Evolutionary conservation across 148 eudicot genomes (phyloP).

Genomic region (Pharnaceum exiguum): DNA sequence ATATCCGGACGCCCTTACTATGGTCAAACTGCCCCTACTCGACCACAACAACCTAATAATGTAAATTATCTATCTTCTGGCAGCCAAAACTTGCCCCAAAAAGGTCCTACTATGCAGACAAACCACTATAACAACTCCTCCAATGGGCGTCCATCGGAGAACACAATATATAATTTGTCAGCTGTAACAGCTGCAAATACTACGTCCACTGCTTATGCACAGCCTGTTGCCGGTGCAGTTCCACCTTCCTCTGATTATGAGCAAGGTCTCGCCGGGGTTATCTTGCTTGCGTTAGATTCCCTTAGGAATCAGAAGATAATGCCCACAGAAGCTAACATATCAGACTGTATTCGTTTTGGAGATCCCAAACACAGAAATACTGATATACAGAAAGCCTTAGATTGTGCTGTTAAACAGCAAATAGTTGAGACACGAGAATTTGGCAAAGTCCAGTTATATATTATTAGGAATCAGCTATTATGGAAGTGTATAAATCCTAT

Average conservation of each 20-base stretch:
- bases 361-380: conserved; percentile 51
- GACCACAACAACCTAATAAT: conserved; percentile 26
- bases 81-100: conserved; percentile 32
- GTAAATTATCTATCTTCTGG: conserved; percentile 25
- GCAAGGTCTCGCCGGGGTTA: conserved; percentile 70
- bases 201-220: conserved; percentile 11
- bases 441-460: conserved; percentile 51
- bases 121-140: conserved; percentile 25
- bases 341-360: conserved; percentile 72
- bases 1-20: conserved; percentile 40
- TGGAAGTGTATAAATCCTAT: conserved; percentile 75
- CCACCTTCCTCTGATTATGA: conserved; percentile 61
- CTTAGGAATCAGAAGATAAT: conserved; percentile 70
- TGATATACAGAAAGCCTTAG: conserved; percentile 70
- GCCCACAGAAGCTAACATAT: conserved; percentile 75
- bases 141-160: conserved; percentile 27
- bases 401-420: conserved; percentile 66
- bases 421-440: conserved; percentile 46
- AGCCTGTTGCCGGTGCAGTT: conserved; percentile 34
- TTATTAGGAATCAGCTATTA: conserved; percentile 62
- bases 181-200: conserved; percentile 26
- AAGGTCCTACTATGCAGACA: conserved; percentile 30
- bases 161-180: conserved; percentile 27
- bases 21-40: conserved; percentile 24
- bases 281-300: conserved; percentile 72